Base-by-base conservation (phyloP, 371 early-diverging fungal genomes). In the Zychaea mexicana region DNA sequence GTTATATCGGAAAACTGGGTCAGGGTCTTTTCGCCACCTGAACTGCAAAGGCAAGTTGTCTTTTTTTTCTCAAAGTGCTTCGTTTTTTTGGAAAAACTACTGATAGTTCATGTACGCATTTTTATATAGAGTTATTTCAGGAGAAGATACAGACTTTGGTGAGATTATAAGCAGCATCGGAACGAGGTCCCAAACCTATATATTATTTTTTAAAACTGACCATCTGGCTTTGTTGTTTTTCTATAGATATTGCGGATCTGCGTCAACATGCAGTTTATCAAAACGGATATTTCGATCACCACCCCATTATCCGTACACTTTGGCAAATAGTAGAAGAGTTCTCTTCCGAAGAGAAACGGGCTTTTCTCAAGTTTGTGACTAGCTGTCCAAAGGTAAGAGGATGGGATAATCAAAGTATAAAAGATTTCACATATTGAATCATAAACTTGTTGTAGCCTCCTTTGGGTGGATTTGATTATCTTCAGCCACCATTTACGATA, bases 311-410 rank as follows among this genome's bases (percentile, higher is more conserved):
- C 21, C 72, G 83, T n/a, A 65, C 74, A 3, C 84, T 97, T 31
- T 97, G 97, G 97, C 77, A 87, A 33, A 88, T 93, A 24, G 77
- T 96, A 13, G 74, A 83, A 53, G 77, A 83, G 4, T 78, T 93
- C 19, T 67, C 60, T 8, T 89, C 87, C 5, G 84, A 84, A 19
- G 89, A 95, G 58, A 86, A 88, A 58, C 74, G 86, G 15, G 78
- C 82, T 12, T 88, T 97, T 59, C 76, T 95, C 45, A 91, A 91
- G 70, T 97, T 96, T 75, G 88, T 90, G 6, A 97, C 97, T 15
- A 90, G 92, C 55, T 95, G 96, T 59, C 79, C 88, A 26, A 88
- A 86, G 75, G 85, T 82, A 73, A 59, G 32, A 12, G 10, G 46
- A 42, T 28, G 26, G 19, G 9, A n/a, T 36, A 33, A 22, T 33